Percentiles rank a stretch among this genome's conserved stretches.
Conservation (phyloP, 768 basidiomycete species). For the Russula lepida region DNA sequence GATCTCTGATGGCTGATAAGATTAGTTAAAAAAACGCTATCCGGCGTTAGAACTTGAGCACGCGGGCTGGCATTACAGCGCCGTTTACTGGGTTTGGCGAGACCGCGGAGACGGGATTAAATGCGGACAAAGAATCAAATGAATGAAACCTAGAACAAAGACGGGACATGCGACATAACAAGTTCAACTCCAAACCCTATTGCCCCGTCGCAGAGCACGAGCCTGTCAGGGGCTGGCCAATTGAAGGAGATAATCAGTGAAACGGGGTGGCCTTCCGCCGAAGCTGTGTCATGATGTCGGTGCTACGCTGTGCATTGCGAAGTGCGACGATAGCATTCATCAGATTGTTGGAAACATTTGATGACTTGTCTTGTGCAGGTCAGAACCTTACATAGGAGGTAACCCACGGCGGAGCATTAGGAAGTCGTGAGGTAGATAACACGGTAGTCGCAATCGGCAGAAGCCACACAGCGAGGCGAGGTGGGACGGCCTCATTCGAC, state of each 20-base stretch:
- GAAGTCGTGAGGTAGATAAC: neutral
- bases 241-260: neutral
- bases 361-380: neutral
- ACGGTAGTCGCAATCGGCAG: neutral
- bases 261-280: neutral
- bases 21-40: conserved; percentile 4
- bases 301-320: neutral
- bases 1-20: conserved; percentile 21
- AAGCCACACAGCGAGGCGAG: neutral
- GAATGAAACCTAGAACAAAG: neutral
- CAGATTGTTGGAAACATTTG: neutral
- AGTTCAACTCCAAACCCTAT: conserved; percentile 1
- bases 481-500: neutral
- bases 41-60: neutral
- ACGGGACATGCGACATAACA: neutral
- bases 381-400: neutral
- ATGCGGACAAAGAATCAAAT: neutral
- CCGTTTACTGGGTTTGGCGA: neutral
- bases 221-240: neutral
- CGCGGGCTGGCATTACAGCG: neutral
- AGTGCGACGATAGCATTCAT: neutral
- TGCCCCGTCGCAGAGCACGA: neutral
- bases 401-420: neutral
- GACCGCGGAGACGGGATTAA: neutral
- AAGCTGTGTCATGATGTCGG: neutral